Conservation (phyloP, 257 asterid species). For the Plantago elongata region DNA sequence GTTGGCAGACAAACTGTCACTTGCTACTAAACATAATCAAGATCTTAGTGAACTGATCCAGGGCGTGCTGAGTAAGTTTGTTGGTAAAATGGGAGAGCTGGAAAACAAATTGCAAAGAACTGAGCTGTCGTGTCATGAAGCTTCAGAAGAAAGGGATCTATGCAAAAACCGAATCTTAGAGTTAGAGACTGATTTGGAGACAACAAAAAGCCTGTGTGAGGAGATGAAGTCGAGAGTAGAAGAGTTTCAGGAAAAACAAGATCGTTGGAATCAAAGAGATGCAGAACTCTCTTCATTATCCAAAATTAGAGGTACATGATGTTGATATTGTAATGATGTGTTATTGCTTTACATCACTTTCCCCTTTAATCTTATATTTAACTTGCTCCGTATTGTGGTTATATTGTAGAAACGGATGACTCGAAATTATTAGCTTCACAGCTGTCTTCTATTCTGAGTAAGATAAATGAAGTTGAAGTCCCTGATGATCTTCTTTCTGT, state of each 20-base stretch:
- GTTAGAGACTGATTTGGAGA: slow-evolving; percentile 60
- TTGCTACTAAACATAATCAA: slow-evolving; percentile 46
- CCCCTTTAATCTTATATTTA: slow-evolving; percentile 16
- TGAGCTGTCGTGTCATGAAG: slow-evolving; percentile 35
- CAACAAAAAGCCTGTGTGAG: slow-evolving; percentile 33
- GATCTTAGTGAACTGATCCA: slow-evolving; percentile 41
- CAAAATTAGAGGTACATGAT: slow-evolving; percentile 48
- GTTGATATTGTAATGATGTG: slow-evolving; percentile 3
- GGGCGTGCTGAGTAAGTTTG: slow-evolving; percentile 34
- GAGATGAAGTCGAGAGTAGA: slow-evolving; percentile 46
- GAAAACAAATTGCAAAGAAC: slow-evolving; percentile 49
- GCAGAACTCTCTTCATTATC: slow-evolving; percentile 48
- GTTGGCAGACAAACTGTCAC: slow-evolving; percentile 57
- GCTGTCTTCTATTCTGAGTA: slow-evolving; percentile 53
- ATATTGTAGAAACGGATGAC: slow-evolving; percentile 58
- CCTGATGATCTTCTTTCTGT: slow-evolving; percentile 36
- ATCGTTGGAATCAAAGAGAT: slow-evolving; percentile 44
- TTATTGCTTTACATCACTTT: slow-evolving; percentile 8
- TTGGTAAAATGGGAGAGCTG: slow-evolving; percentile 33
- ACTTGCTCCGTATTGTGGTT: slow-evolving; percentile 16
- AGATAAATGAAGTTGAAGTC: slow-evolving; percentile 51
- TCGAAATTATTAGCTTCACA: slow-evolving; percentile 53
- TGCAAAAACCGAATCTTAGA: slow-evolving; percentile 42
- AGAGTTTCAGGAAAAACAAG: slow-evolving; percentile 43
- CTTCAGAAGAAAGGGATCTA: slow-evolving; percentile 54